Percentiles rank a stretch among this genome's conserved stretches.
phyloP scores from a whole-genome alignment of 2,329 filamentous ascomycete species.

The Ophiostoma novo-ulmi region DNA sequence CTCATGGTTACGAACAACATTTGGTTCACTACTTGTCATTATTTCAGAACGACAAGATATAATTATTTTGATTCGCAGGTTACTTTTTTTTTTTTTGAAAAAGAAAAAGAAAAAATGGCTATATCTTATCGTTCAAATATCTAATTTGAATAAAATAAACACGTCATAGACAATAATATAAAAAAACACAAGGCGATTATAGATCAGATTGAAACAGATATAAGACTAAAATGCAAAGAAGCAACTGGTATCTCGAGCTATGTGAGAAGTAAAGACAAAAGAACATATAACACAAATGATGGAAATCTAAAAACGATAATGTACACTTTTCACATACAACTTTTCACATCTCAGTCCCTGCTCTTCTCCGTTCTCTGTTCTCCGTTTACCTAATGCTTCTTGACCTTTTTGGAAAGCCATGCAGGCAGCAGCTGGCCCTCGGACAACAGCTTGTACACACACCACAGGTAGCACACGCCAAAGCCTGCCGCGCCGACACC shows the following conservation, averaged over 20 bases:
- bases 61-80: too few species aligned
- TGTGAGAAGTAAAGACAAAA: background rate
- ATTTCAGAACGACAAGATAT: too few species aligned
- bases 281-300: background rate
- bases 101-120: too few species aligned
- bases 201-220: background rate
- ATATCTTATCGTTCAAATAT: too few species aligned
- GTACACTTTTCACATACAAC: background rate
- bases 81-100: too few species aligned
- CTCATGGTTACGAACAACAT: too few species aligned
- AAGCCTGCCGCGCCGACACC: conserved; percentile 82
- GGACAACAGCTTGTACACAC: conserved; percentile 61
- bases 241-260: conserved; percentile 4
- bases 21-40: too few species aligned
- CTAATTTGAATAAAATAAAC: background rate
- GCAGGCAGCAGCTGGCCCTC: conserved; percentile 52
- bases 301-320: background rate
- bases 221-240: background rate
- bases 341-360: background rate
- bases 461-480: conserved; percentile 85
- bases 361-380: background rate
- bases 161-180: background rate
- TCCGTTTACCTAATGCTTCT: conserved; percentile 36
- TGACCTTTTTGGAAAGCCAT: conserved; percentile 32
- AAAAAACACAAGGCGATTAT: too few species aligned